Evolutionary conservation across 192 early-diverging fungal species (phyloP).

Genomic region (Diversispora eburnea): DNA sequence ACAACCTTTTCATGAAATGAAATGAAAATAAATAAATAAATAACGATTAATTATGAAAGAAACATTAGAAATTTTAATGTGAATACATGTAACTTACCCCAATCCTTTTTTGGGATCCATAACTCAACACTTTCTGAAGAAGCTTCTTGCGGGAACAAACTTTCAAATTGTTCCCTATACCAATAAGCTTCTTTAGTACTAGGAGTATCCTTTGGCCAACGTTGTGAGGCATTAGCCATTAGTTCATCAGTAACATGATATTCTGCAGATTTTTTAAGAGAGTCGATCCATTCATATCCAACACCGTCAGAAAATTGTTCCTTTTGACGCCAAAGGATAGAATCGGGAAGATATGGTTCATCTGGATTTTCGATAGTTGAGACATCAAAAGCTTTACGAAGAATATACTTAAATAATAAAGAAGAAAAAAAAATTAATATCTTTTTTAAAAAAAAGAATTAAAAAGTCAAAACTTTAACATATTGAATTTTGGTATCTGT

Average conservation of each 20-base stretch:
- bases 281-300: slow-evolving; percentile 97
- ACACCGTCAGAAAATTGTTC: slow-evolving; percentile 99
- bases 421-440: background rate
- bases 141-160: slow-evolving; percentile 86
- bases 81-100: slow-evolving; percentile 49
- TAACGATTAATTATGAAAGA: background rate
- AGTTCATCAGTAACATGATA: slow-evolving; percentile 72
- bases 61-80: slow-evolving; percentile 6
- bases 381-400: slow-evolving; percentile 95
- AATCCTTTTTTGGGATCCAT: slow-evolving; percentile 96
- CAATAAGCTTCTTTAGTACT: slow-evolving; percentile 95
- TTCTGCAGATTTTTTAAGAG: slow-evolving; percentile 75
- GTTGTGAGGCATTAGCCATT: slow-evolving; percentile 60
- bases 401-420: slow-evolving; percentile 51
- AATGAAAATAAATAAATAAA: background rate
- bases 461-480: background rate
- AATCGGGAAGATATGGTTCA: slow-evolving; percentile 79
- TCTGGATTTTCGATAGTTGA: slow-evolving; percentile 58
- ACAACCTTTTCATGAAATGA: slow-evolving; percentile 53
- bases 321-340: slow-evolving; percentile 97
- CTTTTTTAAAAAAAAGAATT: background rate
- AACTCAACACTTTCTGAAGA: slow-evolving; percentile 88
- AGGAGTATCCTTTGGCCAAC: slow-evolving; percentile 88
- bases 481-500: background rate
- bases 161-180: slow-evolving; percentile 92